Evolutionary conservation across 1,139 yeast species (phyloP).

Genomic region (Zygoascus meyerae): DNA sequence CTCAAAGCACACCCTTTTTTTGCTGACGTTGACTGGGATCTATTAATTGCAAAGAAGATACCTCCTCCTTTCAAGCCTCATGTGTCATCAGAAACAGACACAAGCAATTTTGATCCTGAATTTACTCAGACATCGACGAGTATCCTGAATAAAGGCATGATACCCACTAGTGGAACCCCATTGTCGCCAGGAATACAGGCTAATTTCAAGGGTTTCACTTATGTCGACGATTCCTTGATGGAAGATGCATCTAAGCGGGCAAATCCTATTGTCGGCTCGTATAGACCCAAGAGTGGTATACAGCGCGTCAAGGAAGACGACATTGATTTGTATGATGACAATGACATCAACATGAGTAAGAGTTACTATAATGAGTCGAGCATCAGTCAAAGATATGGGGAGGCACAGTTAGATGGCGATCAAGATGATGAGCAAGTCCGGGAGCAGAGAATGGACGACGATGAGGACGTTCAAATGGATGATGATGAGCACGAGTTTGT

Average conservation of each 20-base stretch:
- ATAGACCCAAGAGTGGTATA: conserved; percentile 16
- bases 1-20: conserved; percentile 87
- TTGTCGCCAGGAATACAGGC: conserved; percentile 93
- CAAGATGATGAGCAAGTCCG: conserved; percentile 47
- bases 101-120: conserved; percentile 95
- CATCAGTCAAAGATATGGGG: conserved; percentile 17
- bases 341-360: conserved; percentile 32
- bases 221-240: conserved; percentile 90
- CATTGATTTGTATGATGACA: conserved; percentile 35
- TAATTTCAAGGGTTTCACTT: conserved; percentile 91
- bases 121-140: conserved; percentile 90
- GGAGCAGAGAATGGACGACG: conserved; percentile 44
- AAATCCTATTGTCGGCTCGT: conserved; percentile 8
- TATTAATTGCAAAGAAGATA: conserved; percentile 69
- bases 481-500: conserved; percentile 73
- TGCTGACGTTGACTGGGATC: conserved; percentile 83
- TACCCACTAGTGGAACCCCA: conserved; percentile 64
- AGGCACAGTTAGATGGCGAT: conserved; percentile 9
- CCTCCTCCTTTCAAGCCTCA: conserved; percentile 98
- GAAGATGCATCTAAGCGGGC: conserved; percentile 62
- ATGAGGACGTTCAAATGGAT: conserved; percentile 70
- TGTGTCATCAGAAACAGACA: conserved; percentile 82
- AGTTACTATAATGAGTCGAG: conserved; percentile 26
- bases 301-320: conserved; percentile 29
- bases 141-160: conserved; percentile 60